Conservation (phyloP, 768 basidiomycete species). For the Rhodosporidiobolus sp. region DNA sequence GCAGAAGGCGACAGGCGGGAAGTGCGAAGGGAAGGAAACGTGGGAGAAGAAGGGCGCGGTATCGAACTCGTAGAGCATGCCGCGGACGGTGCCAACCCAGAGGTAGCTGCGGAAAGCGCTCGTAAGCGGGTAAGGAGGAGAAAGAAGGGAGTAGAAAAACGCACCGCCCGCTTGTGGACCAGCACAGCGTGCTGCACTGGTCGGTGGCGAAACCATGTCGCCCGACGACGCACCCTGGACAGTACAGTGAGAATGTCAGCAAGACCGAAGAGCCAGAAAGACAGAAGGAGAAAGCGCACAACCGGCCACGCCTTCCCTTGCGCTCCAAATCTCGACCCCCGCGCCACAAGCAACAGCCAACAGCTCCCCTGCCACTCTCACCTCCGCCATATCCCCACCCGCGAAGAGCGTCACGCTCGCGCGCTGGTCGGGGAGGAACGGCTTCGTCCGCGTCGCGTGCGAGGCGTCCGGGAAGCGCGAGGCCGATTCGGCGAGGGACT, state of each 20-base stretch:
- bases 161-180: conserved; percentile 12
- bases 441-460: conserved; percentile 8
- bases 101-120: conserved; percentile 21
- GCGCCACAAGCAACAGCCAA: background rate
- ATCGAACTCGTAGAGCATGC: conserved; percentile 16
- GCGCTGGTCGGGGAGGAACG: background rate
- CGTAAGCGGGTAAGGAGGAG: background rate
- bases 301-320: background rate
- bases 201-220: background rate
- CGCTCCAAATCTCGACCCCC: conserved; percentile 5
- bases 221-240: background rate
- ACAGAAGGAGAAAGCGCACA: background rate
- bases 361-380: conserved; percentile 7
- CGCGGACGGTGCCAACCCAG: conserved; percentile 23
- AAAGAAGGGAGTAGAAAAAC: background rate
- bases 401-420: background rate
- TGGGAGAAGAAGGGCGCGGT: background rate
- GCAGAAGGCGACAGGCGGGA: background rate
- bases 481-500: conserved; percentile 6
- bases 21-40: background rate
- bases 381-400: background rate
- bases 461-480: conserved; percentile 20
- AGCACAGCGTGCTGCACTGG: background rate
- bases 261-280: no score
- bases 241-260: background rate